Evolutionary conservation across 805 yeast genomes (phyloP).

Genomic region (Metschnikowia koreensis): DNA sequence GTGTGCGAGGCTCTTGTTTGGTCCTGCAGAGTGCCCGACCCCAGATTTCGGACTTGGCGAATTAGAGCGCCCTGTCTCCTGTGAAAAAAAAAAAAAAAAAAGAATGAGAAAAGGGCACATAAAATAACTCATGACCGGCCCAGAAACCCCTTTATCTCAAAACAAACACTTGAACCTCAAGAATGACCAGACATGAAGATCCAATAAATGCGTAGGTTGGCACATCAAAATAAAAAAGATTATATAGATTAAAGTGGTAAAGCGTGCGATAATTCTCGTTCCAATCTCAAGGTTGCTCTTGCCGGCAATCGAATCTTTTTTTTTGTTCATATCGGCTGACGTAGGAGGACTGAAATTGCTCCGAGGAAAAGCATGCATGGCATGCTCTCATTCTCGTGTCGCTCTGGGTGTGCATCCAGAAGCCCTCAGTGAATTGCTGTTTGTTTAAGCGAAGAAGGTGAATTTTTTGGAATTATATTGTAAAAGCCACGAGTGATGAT

Average conservation of each 20-base stretch:
- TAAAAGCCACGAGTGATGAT: no score
- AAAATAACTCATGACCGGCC: conserved; percentile 2
- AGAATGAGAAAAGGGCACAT: neutral
- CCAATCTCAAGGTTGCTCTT: neutral
- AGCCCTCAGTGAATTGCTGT: neutral
- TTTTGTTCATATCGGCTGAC: neutral
- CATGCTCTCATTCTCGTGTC: neutral
- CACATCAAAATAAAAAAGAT: no score
- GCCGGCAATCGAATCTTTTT: neutral
- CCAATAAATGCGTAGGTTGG: neutral
- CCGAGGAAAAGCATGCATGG: conserved; percentile 5
- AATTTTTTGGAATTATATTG: no score
- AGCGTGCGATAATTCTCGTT: neutral
- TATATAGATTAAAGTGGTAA: neutral
- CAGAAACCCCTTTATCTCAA: neutral
- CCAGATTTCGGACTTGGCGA: conserved; percentile 26
- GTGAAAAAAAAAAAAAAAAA: conserved; percentile 1
- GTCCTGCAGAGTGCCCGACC: conserved; percentile 18
- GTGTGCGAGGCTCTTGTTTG: conserved; percentile 6
- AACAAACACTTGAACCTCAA: neutral
- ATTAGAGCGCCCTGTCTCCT: conserved; percentile 18
- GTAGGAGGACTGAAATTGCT: neutral
- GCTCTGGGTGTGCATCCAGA: conserved; percentile 1
- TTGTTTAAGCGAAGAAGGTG: neutral
- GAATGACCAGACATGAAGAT: neutral